Evolutionary conservation across 495 filamentous ascomycete genomes (phyloP).

Genomic region (Penicillium arizonense): DNA sequence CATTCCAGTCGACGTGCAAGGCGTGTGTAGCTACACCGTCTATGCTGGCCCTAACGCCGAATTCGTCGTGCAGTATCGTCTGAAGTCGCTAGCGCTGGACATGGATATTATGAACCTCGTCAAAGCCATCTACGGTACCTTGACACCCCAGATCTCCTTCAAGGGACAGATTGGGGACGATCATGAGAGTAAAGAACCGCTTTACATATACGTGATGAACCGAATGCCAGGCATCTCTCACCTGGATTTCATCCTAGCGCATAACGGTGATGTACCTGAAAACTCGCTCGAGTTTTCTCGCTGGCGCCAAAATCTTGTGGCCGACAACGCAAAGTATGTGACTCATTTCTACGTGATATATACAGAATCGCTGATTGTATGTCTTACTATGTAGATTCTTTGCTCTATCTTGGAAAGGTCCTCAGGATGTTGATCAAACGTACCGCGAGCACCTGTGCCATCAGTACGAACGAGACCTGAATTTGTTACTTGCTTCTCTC

Average conservation of each 20-base stretch:
- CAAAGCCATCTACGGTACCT: slow-evolving; percentile 29
- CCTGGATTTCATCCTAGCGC: slow-evolving; percentile 33
- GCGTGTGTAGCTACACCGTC: slow-evolving; percentile 42
- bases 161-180: slow-evolving; percentile 34
- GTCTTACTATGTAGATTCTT: slow-evolving; percentile 33
- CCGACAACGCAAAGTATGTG: slow-evolving; percentile 27
- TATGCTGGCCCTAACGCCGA: slow-evolving; percentile 37
- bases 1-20: slow-evolving; percentile 37
- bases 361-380: slow-evolving; percentile 6
- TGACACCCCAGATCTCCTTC: slow-evolving; percentile 31
- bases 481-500: slow-evolving; percentile 25
- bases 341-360: neutral
- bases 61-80: slow-evolving; percentile 42
- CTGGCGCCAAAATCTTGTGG: slow-evolving; percentile 30
- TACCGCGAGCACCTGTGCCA: slow-evolving; percentile 22
- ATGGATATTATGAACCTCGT: slow-evolving; percentile 28
- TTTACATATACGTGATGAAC: slow-evolving; percentile 38
- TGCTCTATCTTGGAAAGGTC: slow-evolving; percentile 33
- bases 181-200: slow-evolving; percentile 28
- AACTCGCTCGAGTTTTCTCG: slow-evolving; percentile 29
- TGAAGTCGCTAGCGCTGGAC: slow-evolving; percentile 30
- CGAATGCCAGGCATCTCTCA: slow-evolving; percentile 35
- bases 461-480: slow-evolving; percentile 28
- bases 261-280: slow-evolving; percentile 22
- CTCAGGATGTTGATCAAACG: slow-evolving; percentile 21